Conservation (phyloP, 805 yeast species). For the Wickerhamiella nectarea region DNA sequence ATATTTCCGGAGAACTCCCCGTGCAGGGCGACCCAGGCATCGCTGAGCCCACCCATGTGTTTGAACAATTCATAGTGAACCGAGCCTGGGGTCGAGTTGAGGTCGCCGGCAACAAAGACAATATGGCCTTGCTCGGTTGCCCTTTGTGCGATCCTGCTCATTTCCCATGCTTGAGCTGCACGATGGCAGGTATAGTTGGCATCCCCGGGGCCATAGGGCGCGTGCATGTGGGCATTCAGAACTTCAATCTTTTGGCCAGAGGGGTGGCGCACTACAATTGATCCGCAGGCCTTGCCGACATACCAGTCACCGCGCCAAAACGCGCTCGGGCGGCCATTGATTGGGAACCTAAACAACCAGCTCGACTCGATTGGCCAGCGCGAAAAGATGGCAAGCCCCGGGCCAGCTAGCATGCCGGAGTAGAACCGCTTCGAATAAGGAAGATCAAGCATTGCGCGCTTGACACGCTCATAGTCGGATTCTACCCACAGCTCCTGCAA, state of each 20-base stretch:
- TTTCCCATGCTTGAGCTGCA: slow-evolving; percentile 94
- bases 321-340: slow-evolving; percentile 90
- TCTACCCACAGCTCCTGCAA: slow-evolving; percentile 91
- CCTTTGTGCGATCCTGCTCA: slow-evolving; percentile 49
- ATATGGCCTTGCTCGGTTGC: slow-evolving; percentile 66
- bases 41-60: slow-evolving; percentile 50
- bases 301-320: slow-evolving; percentile 93
- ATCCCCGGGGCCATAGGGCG: slow-evolving; percentile 85
- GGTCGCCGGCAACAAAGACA: slow-evolving; percentile 82
- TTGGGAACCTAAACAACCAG: slow-evolving; percentile 70
- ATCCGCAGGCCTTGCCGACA: slow-evolving; percentile 82
- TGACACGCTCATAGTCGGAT: slow-evolving; percentile 64
- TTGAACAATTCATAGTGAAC: slow-evolving; percentile 67
- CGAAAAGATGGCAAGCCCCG: slow-evolving; percentile 78
- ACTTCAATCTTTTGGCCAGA: slow-evolving; percentile 46
- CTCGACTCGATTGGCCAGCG: slow-evolving; percentile 71
- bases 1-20: slow-evolving; percentile 35
- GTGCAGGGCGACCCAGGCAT: slow-evolving; percentile 67
- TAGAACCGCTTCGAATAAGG: slow-evolving; percentile 60
- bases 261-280: slow-evolving; percentile 49
- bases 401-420: slow-evolving; percentile 82
- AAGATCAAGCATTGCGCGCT: slow-evolving; percentile 33
- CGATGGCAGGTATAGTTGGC: slow-evolving; percentile 84
- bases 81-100: slow-evolving; percentile 79
- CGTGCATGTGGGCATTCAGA: slow-evolving; percentile 91